A percentile compares a stretch with the other conserved stretches of the same genome.
Conservation (phyloP, 2,329 filamentous ascomycete genomes). For the Sporothrix euskadiensis region DNA sequence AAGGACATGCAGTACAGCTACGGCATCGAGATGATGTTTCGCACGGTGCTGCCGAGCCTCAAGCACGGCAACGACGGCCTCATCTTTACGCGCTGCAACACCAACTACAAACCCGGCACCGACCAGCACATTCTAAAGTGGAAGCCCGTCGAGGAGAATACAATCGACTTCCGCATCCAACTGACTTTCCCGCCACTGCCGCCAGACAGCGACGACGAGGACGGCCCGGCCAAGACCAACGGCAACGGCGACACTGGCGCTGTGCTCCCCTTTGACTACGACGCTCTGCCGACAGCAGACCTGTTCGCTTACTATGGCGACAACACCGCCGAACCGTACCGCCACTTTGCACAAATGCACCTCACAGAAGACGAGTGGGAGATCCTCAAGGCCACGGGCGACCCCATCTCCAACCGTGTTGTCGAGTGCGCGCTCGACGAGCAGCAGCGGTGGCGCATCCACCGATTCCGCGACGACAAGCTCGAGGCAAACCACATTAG, state of each 20-base stretch:
- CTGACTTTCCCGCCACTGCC: slow-evolving; percentile 69
- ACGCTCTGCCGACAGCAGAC: slow-evolving; percentile 70
- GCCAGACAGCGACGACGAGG: slow-evolving; percentile 53
- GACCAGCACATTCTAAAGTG: slow-evolving; percentile 95
- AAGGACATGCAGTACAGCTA: slow-evolving; percentile 91
- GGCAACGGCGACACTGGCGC: slow-evolving; percentile 47
- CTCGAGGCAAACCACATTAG: slow-evolving; percentile 82
- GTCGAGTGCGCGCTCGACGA: slow-evolving; percentile 87
- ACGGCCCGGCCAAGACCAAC: neutral
- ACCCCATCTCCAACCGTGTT: slow-evolving; percentile 81
- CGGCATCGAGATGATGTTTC: slow-evolving; percentile 89
- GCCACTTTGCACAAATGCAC: slow-evolving; percentile 65
- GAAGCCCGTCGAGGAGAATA: slow-evolving; percentile 96
- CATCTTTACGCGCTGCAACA: slow-evolving; percentile 93
- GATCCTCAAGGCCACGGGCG: slow-evolving; percentile 67
- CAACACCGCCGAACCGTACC: slow-evolving; percentile 53
- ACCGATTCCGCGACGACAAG: slow-evolving; percentile 92
- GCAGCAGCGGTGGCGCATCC: slow-evolving; percentile 75
- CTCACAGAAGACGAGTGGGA: slow-evolving; percentile 82
- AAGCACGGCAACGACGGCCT: slow-evolving; percentile 94
- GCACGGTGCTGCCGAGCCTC: slow-evolving; percentile 76
- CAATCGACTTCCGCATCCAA: slow-evolving; percentile 82
- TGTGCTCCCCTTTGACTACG: slow-evolving; percentile 67
- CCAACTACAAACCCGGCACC: slow-evolving; percentile 84
- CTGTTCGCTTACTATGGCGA: slow-evolving; percentile 70